Evolutionary conservation across 768 basidiomycete species (phyloP).

Genomic region (Amanita thiersii): DNA sequence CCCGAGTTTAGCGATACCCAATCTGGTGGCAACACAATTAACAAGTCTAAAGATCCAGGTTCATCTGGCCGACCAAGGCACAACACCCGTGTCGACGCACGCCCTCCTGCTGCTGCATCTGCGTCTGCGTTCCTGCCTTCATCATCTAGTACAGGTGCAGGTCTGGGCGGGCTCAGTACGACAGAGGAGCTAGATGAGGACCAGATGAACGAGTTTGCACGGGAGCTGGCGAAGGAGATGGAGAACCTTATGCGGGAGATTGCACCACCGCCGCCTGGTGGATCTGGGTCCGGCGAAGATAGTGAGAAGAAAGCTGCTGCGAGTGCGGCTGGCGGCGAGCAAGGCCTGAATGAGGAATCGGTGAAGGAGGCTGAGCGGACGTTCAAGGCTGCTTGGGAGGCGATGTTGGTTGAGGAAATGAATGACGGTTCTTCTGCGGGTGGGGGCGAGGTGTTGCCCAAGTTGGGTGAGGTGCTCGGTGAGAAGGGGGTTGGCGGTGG

Average conservation of each 20-base stretch:
- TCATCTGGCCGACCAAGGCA: conserved; percentile 30
- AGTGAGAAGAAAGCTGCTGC: conserved; percentile 16
- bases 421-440: conserved; percentile 32
- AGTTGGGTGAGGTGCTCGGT: conserved; percentile 13
- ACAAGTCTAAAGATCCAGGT: conserved; percentile 17
- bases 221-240: conserved; percentile 42
- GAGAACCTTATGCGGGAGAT: conserved; percentile 41
- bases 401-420: conserved; percentile 60
- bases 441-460: conserved; percentile 14
- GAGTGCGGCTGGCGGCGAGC: conserved; percentile 14
- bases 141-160: conserved; percentile 15
- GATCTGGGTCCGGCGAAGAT: conserved; percentile 17
- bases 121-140: conserved; percentile 32
- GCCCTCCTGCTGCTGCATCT: too few species aligned
- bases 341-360: conserved; percentile 18
- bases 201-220: conserved; percentile 33
- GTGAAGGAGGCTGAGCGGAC: conserved; percentile 26
- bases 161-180: conserved; percentile 12
- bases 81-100: conserved; percentile 40
- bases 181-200: conserved; percentile 29
- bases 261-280: too few species aligned
- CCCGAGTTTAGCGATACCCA: conserved; percentile 28
- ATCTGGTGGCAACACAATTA: conserved; percentile 25
- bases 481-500: conserved; percentile 4
- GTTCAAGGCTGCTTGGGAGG: conserved; percentile 62